Conservation (phyloP, 371 early-diverging fungal species). For the Blyttiomyces sp. region DNA sequence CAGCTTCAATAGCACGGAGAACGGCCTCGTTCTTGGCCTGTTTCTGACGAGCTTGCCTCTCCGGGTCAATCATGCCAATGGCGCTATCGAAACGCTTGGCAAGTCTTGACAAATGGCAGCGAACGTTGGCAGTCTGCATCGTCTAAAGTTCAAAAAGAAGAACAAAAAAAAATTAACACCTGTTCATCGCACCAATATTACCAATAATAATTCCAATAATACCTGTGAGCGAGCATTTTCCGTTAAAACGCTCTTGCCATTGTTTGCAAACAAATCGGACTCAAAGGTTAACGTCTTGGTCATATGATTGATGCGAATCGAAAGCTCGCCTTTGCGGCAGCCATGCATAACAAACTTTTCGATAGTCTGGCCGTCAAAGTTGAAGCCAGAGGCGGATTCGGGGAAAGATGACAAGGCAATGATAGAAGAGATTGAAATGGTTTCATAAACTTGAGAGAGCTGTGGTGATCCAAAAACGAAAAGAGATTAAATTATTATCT, state of each 20-base stretch:
- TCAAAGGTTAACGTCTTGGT: slow-evolving; percentile 88
- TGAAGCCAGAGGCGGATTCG: slow-evolving; percentile 57
- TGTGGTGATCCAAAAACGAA: slow-evolving; percentile 1
- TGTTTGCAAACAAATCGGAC: slow-evolving; percentile 68
- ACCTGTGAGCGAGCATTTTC: no score
- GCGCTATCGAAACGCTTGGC: slow-evolving; percentile 72
- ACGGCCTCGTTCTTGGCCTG: slow-evolving; percentile 30
- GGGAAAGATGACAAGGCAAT: slow-evolving; percentile 81
- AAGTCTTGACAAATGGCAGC: slow-evolving; percentile 37
- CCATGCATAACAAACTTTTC: slow-evolving; percentile 98
- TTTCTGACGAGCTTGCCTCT: slow-evolving; percentile 59
- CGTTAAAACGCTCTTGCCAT: no score
- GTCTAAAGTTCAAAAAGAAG: no score
- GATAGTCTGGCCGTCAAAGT: slow-evolving; percentile 80
- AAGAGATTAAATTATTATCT: no score
- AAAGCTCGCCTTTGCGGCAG: slow-evolving; percentile 91
- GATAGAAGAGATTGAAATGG: slow-evolving; percentile 90
- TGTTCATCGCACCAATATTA: no score
- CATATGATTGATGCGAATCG: slow-evolving; percentile 91
- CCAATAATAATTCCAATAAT: no score
- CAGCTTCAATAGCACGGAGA: slow-evolving; percentile 38
- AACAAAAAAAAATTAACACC: no score
- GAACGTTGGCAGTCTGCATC: slow-evolving; percentile 67
- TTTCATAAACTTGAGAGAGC: slow-evolving; percentile 92
- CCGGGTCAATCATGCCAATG: slow-evolving; percentile 81